phyloP scores from a whole-genome alignment of 495 filamentous ascomycete species.

The Aspergillus hancockii region DNA sequence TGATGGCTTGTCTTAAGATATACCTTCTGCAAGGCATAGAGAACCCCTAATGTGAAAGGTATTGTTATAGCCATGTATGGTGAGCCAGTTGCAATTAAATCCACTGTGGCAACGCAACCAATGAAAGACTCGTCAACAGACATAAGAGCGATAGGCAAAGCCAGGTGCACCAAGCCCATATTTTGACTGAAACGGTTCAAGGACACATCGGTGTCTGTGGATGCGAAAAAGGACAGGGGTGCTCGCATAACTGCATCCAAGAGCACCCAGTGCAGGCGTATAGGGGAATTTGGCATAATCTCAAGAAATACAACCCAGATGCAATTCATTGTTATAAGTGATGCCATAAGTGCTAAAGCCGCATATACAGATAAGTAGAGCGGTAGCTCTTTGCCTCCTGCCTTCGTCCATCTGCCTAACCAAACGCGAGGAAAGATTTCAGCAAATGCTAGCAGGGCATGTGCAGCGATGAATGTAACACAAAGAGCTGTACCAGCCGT shows the following conservation, averaged over 20 bases:
- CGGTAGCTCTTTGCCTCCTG: slow-evolving; percentile 12
- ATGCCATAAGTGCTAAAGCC: slow-evolving; percentile 10
- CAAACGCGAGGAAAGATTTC: slow-evolving; percentile 30
- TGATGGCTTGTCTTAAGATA: slow-evolving; percentile 58
- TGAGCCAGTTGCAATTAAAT: slow-evolving; percentile 8
- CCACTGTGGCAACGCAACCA: slow-evolving; percentile 12
- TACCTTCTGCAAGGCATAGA: slow-evolving; percentile 49
- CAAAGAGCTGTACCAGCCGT: slow-evolving; percentile 37
- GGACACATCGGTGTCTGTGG: slow-evolving; percentile 32
- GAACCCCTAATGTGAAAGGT: slow-evolving; percentile 33
- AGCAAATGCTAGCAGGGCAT: slow-evolving; percentile 21
- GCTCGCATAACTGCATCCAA: slow-evolving; percentile 15
- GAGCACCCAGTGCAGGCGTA: no score
- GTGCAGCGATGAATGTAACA: slow-evolving; percentile 27
- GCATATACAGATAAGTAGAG: slow-evolving; percentile 12
- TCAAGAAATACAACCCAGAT: no score
- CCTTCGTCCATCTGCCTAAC: slow-evolving; percentile 39
- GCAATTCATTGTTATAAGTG: no score
- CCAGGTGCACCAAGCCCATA: slow-evolving; percentile 48
- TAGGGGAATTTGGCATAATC: no score
- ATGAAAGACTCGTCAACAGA: slow-evolving; percentile 25
- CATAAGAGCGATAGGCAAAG: slow-evolving; percentile 27
- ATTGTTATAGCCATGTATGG: slow-evolving; percentile 27
- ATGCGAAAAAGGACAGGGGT: slow-evolving; percentile 32
- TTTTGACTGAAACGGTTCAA: slow-evolving; percentile 51